phyloP scores from a whole-genome alignment of 192 early-diverging fungal genomes.

The Podila horticola region DNA sequence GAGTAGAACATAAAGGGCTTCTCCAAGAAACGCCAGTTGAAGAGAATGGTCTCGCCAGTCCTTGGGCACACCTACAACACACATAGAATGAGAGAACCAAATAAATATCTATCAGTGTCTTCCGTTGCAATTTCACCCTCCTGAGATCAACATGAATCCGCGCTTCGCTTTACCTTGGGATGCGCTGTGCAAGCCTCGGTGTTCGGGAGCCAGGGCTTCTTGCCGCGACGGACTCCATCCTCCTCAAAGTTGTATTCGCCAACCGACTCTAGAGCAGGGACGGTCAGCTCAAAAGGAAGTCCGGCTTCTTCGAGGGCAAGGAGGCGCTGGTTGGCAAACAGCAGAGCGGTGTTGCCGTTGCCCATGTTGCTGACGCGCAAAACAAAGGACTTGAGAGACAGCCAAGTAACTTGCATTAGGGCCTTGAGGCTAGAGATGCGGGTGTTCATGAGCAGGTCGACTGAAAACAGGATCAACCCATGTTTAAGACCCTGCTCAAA shows the following conservation, averaged over 20 bases:
- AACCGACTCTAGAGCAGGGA: constrained; percentile 32
- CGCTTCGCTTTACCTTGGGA: constrained; percentile 22
- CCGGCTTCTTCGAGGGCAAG: constrained; percentile 37
- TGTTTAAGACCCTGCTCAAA: constrained; percentile 24
- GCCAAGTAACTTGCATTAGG: not conserved
- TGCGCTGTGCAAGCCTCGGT: constrained; percentile 28
- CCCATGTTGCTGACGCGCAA: constrained; percentile 13
- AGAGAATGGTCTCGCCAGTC: constrained; percentile 37
- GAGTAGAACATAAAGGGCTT: constrained; percentile 24
- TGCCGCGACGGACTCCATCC: not conserved
- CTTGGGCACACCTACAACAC: constrained; percentile 29
- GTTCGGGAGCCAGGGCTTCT: not conserved
- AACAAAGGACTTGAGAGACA: constrained; percentile 7
- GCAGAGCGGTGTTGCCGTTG: constrained; percentile 33
- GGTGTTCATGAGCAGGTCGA: constrained; percentile 21
- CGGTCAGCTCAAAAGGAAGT: constrained; percentile 16
- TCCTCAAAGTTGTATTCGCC: constrained; percentile 48
- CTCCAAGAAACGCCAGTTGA: not conserved
- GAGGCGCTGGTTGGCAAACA: constrained; percentile 15
- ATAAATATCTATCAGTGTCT: not conserved
- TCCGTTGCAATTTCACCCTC: not conserved
- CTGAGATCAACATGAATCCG: not conserved
- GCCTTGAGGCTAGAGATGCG: constrained; percentile 1
- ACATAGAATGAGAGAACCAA: too few relatives aligned
- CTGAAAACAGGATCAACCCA: constrained; percentile 4